These are phyloP conservation scores for Suillus weaverae DNA, from an alignment of 768 basidiomycete genomes.

Conservation along the genomic window DNA sequence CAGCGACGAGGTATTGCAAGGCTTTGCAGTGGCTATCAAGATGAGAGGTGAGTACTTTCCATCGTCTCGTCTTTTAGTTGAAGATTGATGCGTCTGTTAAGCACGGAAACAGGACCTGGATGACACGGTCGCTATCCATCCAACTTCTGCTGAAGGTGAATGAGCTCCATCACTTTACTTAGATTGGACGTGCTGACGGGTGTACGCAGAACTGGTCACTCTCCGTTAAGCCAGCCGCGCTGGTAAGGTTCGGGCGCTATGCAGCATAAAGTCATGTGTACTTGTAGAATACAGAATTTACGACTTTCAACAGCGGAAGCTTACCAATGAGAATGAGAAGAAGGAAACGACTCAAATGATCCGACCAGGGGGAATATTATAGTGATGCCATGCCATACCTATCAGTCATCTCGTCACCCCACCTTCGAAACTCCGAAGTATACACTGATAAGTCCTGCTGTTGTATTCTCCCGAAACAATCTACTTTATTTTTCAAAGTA, in stretches of 20 bases:
- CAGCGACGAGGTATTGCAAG: conserved; percentile 93
- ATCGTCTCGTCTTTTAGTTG: not conserved
- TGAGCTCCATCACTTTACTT: conserved; percentile 10
- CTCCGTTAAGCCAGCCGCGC: conserved; percentile 37
- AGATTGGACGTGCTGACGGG: conserved; percentile 17
- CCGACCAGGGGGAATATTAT: not conserved
- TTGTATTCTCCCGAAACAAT: not conserved
- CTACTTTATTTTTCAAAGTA: not conserved
- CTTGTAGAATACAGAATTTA: not conserved
- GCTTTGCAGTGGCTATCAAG: conserved; percentile 96
- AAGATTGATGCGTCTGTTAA: conserved; percentile 10
- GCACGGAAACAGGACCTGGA: conserved; percentile 83
- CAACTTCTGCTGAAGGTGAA: conserved; percentile 80
- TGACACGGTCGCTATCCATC: conserved; percentile 90
- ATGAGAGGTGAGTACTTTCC: conserved; percentile 66
- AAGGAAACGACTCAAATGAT: not conserved
- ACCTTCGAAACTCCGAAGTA: not conserved
- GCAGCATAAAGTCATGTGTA: not conserved
- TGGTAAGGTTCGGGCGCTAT: not conserved
- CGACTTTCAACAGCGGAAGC: not conserved
- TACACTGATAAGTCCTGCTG: not conserved
- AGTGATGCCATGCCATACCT: not conserved
- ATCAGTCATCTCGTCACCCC: not conserved
- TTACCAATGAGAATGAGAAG: no score
- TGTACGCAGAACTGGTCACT: conserved; percentile 53